phyloP scores from a whole-genome alignment of 2,329 filamentous ascomycete genomes.

The Esteya vermicola region DNA sequence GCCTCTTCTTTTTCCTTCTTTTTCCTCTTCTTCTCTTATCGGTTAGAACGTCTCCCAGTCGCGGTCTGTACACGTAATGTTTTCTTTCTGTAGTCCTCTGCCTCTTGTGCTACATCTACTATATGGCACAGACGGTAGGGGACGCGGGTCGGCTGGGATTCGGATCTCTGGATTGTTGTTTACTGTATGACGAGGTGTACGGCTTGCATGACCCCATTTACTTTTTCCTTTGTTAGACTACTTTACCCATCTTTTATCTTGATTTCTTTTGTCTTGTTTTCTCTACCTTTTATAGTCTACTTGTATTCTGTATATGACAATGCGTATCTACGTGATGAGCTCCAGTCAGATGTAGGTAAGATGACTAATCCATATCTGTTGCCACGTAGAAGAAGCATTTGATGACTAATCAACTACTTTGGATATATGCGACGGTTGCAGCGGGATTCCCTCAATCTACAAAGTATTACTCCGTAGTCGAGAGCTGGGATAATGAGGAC shows the following conservation, averaged over 20 bases:
- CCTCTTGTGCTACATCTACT: too few species aligned
- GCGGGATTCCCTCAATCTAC: too few species aligned
- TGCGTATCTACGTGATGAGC: background rate
- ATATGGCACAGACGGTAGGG: too few species aligned
- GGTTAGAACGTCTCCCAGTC: background rate
- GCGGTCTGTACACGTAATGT: background rate
- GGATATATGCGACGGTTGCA: too few species aligned
- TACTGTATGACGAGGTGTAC: constrained; percentile 2
- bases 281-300: background rate
- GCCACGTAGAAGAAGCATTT: too few species aligned
- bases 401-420: too few species aligned
- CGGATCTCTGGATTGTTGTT: background rate
- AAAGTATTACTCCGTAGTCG: too few species aligned
- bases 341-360: too few species aligned
- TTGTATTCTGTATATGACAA: background rate
- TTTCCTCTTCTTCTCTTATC: background rate
- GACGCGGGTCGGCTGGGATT: background rate
- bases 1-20: background rate
- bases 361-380: too few species aligned
- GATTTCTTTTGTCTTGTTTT: background rate
- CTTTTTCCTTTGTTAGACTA: too few species aligned
- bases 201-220: constrained; percentile 4
- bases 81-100: background rate
- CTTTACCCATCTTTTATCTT: too few species aligned
- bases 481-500: too few species aligned